Evolutionary conservation across 2,329 filamentous ascomycete genomes (phyloP).

Genomic region (Calonectria pseudoturangicola): DNA sequence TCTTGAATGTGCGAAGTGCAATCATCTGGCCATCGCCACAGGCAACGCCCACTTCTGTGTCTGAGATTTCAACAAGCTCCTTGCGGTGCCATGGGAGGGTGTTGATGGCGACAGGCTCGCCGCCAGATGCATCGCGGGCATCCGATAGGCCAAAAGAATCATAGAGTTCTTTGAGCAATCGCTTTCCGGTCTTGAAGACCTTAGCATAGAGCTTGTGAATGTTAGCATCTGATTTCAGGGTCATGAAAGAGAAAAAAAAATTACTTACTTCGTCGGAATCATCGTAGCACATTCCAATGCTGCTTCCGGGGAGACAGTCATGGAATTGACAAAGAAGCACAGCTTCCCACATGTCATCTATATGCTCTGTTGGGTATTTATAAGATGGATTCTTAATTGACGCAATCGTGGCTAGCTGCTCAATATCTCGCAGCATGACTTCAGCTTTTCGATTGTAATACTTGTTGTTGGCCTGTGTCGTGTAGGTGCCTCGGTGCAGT

Average conservation of each 20-base stretch:
- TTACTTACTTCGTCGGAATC: conserved; percentile 85
- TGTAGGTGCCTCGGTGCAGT: conserved; percentile 96
- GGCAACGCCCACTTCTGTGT: conserved; percentile 71
- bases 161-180: conserved; percentile 82
- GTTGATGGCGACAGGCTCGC: conserved; percentile 81
- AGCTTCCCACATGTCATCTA: conserved; percentile 96
- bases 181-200: conserved; percentile 85
- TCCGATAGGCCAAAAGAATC: conserved; percentile 78
- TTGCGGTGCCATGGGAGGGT: conserved; percentile 90
- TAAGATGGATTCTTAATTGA: conserved; percentile 84
- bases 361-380: conserved; percentile 93
- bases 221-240: conserved; percentile 31
- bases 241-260: not conserved
- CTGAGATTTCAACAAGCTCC: conserved; percentile 81
- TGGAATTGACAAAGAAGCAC: conserved; percentile 97
- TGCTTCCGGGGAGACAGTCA: conserved; percentile 95
- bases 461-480: conserved; percentile 98
- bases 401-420: conserved; percentile 90
- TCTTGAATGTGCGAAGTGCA: conserved; percentile 70
- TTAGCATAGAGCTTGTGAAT: conserved; percentile 81
- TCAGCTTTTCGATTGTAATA: conserved; percentile 92
- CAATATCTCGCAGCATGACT: conserved; percentile 88
- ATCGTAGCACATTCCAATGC: conserved; percentile 98
- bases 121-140: conserved; percentile 61
- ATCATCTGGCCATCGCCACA: conserved; percentile 74